A percentile compares a stretch with the other conserved stretches of the same genome.
Conservation (phyloP, 768 basidiomycete genomes). For the Naganishia kalamii region DNA sequence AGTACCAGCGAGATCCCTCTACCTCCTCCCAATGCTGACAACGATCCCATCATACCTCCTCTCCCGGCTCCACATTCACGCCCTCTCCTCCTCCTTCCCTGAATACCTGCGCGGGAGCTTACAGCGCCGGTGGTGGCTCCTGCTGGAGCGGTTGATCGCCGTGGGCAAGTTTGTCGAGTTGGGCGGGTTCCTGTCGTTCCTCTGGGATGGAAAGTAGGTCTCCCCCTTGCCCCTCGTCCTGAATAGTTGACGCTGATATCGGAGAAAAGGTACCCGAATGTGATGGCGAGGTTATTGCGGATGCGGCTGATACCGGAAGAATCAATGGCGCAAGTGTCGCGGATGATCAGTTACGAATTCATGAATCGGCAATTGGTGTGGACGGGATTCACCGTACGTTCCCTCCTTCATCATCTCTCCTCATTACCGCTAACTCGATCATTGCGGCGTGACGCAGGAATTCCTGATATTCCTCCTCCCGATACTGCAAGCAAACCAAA, state of each 20-base stretch:
- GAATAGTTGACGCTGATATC: not conserved
- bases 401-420: too few relatives aligned
- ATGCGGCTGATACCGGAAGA: slow-evolving; percentile 70
- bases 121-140: slow-evolving; percentile 51
- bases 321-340: slow-evolving; percentile 54
- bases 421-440: not conserved
- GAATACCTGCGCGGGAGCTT: slow-evolving; percentile 65
- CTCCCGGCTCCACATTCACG: slow-evolving; percentile 64
- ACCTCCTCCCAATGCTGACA: slow-evolving; percentile 60
- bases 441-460: slow-evolving; percentile 57
- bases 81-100: slow-evolving; percentile 56
- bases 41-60: slow-evolving; percentile 72
- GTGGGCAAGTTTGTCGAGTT: slow-evolving; percentile 59
- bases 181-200: slow-evolving; percentile 71
- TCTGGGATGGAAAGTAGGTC: slow-evolving; percentile 79
- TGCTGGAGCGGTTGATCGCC: slow-evolving; percentile 63
- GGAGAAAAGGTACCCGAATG: slow-evolving; percentile 66
- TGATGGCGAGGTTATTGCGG: slow-evolving; percentile 68
- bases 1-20: slow-evolving; percentile 57
- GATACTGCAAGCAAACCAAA: slow-evolving; percentile 60
- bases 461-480: slow-evolving; percentile 89
- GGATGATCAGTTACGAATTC: slow-evolving; percentile 93
- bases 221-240: not conserved
- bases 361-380: slow-evolving; percentile 99
- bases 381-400: slow-evolving; percentile 89